These are phyloP conservation scores for Colletotrichum nymphaeae DNA, from an alignment of 2,329 filamentous ascomycete species.

Conservation along the genomic window DNA sequence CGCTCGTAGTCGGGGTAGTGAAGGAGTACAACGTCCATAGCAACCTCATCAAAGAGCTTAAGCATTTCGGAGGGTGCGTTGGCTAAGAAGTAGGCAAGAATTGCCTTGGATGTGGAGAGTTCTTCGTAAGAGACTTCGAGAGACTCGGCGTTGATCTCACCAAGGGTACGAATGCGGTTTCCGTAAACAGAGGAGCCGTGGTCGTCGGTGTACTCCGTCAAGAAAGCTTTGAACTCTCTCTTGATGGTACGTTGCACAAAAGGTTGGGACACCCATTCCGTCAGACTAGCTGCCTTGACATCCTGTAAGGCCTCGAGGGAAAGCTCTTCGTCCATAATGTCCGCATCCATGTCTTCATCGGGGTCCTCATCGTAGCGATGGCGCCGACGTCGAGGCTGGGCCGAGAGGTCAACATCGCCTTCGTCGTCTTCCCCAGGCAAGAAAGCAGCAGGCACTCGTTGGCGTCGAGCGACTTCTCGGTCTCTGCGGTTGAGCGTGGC, in stretches of 20 bases:
- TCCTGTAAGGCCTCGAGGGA: conserved; percentile 92
- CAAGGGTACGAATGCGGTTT: conserved; percentile 92
- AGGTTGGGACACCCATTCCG: conserved; percentile 93
- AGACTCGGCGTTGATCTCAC: conserved; percentile 95
- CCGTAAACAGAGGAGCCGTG: conserved; percentile 93
- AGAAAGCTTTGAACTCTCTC: conserved; percentile 95
- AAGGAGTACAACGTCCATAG: conserved; percentile 94
- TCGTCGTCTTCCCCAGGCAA: conserved; percentile 87
- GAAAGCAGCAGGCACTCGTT: conserved; percentile 78
- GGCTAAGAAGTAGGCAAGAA: conserved; percentile 93
- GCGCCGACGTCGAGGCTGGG: conserved; percentile 85
- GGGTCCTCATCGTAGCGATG: conserved; percentile 95
- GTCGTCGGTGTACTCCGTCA: conserved; percentile 95
- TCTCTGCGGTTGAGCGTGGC: conserved; percentile 80
- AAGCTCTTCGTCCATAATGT: conserved; percentile 96
- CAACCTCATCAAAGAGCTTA: conserved; percentile 95
- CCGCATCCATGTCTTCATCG: conserved; percentile 90
- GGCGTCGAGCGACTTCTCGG: conserved; percentile 74
- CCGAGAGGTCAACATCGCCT: conserved; percentile 84
- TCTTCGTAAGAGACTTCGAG: conserved; percentile 97
- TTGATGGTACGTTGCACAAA: conserved; percentile 93
- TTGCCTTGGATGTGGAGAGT: conserved; percentile 89
- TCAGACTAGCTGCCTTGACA: conserved; percentile 91
- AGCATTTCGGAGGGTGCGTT: conserved; percentile 96
- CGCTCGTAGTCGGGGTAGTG: conserved; percentile 98